A percentile compares a stretch with the other conserved stretches of the same genome.
Evolutionary conservation across 2,329 filamentous ascomycete species (phyloP).

Genomic region (Amylocarpus encephaloides): DNA sequence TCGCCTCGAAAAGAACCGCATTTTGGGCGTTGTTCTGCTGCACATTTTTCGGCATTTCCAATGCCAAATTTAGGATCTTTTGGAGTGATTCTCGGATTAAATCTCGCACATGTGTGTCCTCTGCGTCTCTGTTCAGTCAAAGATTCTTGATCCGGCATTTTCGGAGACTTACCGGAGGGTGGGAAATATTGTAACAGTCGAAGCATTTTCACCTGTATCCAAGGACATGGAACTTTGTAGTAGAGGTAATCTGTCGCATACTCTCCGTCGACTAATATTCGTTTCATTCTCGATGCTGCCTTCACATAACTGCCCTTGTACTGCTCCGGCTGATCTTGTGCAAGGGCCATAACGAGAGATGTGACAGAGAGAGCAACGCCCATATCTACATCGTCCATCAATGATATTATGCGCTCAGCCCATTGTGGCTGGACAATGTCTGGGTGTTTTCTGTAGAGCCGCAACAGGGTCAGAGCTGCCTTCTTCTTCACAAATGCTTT

Average conservation of each 20-base stretch:
- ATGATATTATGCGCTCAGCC: conserved; percentile 95
- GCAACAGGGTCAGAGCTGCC: conserved; percentile 85
- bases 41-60: conserved; percentile 95
- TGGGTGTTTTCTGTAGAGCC: conserved; percentile 89
- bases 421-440: conserved; percentile 93
- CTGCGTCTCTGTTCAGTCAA: conserved; percentile 37
- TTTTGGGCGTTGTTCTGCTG: conserved; percentile 99
- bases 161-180: conserved; percentile 63
- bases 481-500: conserved; percentile 99
- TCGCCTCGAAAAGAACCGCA: conserved; percentile 94
- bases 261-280: conserved; percentile 84
- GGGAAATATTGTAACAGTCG: conserved; percentile 93
- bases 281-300: conserved; percentile 81
- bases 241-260: conserved; percentile 90
- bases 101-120: conserved; percentile 85
- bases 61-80: conserved; percentile 82
- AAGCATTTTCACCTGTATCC: conserved; percentile 93
- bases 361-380: conserved; percentile 94
- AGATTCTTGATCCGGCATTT: background rate
- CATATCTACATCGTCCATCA: conserved; percentile 95
- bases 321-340: conserved; percentile 88
- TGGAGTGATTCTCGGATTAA: conserved; percentile 89
- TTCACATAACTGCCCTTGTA: conserved; percentile 95
- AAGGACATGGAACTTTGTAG: conserved; percentile 98
- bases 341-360: conserved; percentile 87